Percentiles rank a stretch among this genome's conserved stretches.
Conservation (phyloP, 192 early-diverging fungal species). For the Geranomyces variabilis region DNA sequence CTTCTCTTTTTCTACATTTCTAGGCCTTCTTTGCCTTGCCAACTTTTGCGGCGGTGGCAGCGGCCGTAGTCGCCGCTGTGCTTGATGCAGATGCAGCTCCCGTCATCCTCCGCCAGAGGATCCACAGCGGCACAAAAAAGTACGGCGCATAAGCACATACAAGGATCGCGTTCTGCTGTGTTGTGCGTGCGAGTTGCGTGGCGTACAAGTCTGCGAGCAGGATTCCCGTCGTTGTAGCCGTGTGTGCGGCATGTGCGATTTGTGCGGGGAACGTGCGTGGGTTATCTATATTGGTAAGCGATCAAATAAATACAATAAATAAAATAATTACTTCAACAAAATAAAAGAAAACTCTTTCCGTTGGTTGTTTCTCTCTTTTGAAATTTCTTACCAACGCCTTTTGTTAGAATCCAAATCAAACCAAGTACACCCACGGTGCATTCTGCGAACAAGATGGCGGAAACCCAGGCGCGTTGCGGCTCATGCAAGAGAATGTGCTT, state of each 20-base stretch:
- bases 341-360: neutral
- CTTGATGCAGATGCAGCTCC: too few relatives aligned
- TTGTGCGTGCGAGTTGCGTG: neutral
- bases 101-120: neutral
- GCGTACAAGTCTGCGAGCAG: slow-evolving; percentile 1
- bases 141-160: slow-evolving; percentile 9
- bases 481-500: too few relatives aligned
- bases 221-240: neutral
- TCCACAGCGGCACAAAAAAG: slow-evolving; percentile 1
- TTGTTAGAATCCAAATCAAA: neutral
- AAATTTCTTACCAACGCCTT: slow-evolving; percentile 9
- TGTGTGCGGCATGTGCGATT: slow-evolving; percentile 4
- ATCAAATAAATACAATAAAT: too few relatives aligned
- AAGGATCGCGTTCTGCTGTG: neutral
- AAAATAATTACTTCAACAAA: too few relatives aligned
- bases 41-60: too few relatives aligned
- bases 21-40: too few relatives aligned
- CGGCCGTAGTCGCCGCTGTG: too few relatives aligned
- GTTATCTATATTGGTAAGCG: slow-evolving; percentile 13
- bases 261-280: slow-evolving; percentile 8
- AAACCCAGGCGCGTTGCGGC: neutral
- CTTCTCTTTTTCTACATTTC: too few relatives aligned
- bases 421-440: slow-evolving; percentile 1
- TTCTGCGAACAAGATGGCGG: neutral
- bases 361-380: neutral